A percentile compares a stretch with the other conserved stretches of the same genome.
phyloP scores from a whole-genome alignment of 257 asterid genomes.

The Fraxinus americana region DNA sequence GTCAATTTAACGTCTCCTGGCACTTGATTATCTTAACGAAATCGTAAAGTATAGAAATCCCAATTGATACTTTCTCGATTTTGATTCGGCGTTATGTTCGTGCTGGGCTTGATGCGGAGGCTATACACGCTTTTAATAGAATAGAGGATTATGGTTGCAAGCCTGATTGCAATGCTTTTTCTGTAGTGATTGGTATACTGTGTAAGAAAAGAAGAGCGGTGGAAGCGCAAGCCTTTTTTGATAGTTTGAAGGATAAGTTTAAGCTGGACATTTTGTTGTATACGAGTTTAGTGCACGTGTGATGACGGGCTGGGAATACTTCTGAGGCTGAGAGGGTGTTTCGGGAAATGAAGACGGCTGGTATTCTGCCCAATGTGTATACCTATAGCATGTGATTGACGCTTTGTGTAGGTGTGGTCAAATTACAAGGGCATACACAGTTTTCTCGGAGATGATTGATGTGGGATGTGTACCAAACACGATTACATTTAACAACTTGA shows the following conservation, averaged over 20 bases:
- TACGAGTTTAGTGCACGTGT: constrained; percentile 83
- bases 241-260: constrained; percentile 68
- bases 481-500: constrained; percentile 74
- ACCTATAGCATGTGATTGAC: constrained; percentile 82
- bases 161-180: constrained; percentile 66
- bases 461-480: constrained; percentile 71
- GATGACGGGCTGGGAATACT: constrained; percentile 77
- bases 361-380: constrained; percentile 66
- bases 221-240: constrained; percentile 82
- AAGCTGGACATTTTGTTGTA: constrained; percentile 81
- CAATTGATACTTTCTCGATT: constrained; percentile 60
- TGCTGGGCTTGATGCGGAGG: constrained; percentile 79
- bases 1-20: constrained; percentile 81
- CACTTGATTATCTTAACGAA: constrained; percentile 60
- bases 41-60: constrained; percentile 38
- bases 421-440: constrained; percentile 80
- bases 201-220: constrained; percentile 69
- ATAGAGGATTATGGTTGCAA: constrained; percentile 82
- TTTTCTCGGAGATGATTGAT: constrained; percentile 82
- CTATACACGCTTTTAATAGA: constrained; percentile 69
- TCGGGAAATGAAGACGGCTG: constrained; percentile 67
- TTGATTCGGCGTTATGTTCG: constrained; percentile 76
- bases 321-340: constrained; percentile 79
- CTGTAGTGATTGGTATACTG: constrained; percentile 60
- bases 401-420: constrained; percentile 88